These are phyloP conservation scores for Eimeria zaria DNA, from an alignment of 169 alveolate species.

Conservation along the genomic window DNA sequence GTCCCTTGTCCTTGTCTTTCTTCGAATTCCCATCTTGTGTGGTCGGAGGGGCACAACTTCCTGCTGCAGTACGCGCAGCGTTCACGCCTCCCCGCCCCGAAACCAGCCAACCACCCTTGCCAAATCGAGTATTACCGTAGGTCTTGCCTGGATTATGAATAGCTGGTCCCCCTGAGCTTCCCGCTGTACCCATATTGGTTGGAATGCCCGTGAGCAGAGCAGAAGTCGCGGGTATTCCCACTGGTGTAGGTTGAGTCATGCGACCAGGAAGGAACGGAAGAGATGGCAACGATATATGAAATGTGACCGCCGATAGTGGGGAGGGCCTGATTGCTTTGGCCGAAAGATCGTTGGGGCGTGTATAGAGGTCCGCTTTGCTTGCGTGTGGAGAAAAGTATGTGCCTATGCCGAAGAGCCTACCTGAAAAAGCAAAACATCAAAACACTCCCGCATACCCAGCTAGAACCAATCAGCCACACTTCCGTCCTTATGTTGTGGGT, in stretches of 20 bases:
- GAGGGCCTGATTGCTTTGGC: slow-evolving; percentile 13
- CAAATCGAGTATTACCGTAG: neutral
- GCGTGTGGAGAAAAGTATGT: slow-evolving; percentile 82
- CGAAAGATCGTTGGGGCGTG: slow-evolving; percentile 59
- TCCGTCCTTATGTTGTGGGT: neutral
- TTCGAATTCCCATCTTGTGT: neutral
- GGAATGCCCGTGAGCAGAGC: slow-evolving; percentile 22
- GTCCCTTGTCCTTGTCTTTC: slow-evolving; percentile 59
- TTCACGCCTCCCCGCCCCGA: slow-evolving; percentile 21
- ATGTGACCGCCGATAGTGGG: slow-evolving; percentile 38
- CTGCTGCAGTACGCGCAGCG: neutral
- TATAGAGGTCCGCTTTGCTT: slow-evolving; percentile 84
- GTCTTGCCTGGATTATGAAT: neutral
- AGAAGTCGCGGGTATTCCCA: slow-evolving; percentile 6
- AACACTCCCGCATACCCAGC: neutral
- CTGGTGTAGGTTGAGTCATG: neutral
- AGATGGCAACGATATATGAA: slow-evolving; percentile 37
- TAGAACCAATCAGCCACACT: neutral
- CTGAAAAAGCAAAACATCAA: neutral
- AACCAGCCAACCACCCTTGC: slow-evolving; percentile 32
- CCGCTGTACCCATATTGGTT: slow-evolving; percentile 12
- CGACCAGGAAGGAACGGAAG: slow-evolving; percentile 29
- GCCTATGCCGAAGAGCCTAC: slow-evolving; percentile 83
- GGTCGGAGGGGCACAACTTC: neutral
- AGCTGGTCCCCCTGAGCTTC: neutral